Conservation (phyloP, 116 monocot species). For the Trichopus zeylanicus region DNA sequence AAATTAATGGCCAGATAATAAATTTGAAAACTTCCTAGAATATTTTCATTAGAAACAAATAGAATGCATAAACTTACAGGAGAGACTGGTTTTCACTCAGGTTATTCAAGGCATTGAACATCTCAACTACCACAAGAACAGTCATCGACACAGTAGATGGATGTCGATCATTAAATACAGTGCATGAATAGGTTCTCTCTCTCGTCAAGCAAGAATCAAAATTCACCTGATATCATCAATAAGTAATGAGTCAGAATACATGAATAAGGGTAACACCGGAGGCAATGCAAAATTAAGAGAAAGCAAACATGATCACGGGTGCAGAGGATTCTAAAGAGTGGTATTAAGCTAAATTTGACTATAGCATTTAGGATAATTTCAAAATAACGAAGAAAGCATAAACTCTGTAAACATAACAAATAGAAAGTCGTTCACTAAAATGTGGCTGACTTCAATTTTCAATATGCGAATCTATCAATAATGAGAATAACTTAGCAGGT, state of each 20-base stretch:
- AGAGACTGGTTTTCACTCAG: slow-evolving; percentile 99
- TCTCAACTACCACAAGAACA: slow-evolving; percentile 97
- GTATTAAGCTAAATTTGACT: no score
- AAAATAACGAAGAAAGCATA: no score
- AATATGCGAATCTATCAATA: no score
- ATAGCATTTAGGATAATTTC: no score
- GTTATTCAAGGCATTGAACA: slow-evolving; percentile 99
- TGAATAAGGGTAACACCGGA: not conserved
- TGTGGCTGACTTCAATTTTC: no score
- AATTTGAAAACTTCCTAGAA: no score
- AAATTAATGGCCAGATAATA: no score
- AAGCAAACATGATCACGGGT: not conserved
- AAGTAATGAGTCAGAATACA: not conserved
- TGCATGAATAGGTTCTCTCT: slow-evolving; percentile 81
- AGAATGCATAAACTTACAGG: slow-evolving; percentile 75
- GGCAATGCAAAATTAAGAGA: not conserved
- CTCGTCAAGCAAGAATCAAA: slow-evolving; percentile 93
- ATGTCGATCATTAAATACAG: slow-evolving; percentile 88
- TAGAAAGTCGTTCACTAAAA: no score
- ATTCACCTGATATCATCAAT: slow-evolving; percentile 50
- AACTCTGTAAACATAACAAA: no score
- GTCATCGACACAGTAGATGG: slow-evolving; percentile 99
- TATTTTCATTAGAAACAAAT: no score
- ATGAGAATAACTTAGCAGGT: no score
- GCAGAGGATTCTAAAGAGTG: not conserved